Evolutionary conservation across 139 green algal genomes (phyloP).

Genomic region (Coelastrella sp.): DNA sequence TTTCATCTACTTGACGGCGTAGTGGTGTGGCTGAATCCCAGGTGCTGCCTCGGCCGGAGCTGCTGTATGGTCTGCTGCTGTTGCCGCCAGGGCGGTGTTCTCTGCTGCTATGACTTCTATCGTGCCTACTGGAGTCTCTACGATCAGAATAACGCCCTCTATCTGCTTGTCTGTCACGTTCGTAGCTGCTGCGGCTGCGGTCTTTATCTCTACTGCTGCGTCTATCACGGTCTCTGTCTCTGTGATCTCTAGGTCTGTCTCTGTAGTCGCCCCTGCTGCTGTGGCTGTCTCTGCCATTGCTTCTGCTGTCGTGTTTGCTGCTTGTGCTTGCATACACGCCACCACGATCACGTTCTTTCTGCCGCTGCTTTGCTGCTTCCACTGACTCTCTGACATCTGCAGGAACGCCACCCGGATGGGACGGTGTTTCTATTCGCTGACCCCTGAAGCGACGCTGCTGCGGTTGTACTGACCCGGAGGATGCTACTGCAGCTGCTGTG

Average conservation of each 20-base stretch:
- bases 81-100: conserved; percentile 18
- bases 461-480: not conserved
- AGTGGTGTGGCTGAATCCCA: conserved; percentile 55
- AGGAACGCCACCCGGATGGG: conserved; percentile 71
- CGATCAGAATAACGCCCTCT: not conserved
- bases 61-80: conserved; percentile 54
- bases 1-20: conserved; percentile 30
- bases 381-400: conserved; percentile 40
- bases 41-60: conserved; percentile 14
- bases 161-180: conserved; percentile 19
- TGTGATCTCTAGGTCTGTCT: too few species aligned
- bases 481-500: not conserved
- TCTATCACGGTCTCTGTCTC: not conserved
- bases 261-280: conserved; percentile 24
- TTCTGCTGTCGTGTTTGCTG: not conserved
- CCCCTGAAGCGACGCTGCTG: conserved; percentile 74
- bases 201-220: conserved; percentile 23
- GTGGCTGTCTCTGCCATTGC: too few species aligned
- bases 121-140: not conserved
- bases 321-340: conserved; percentile 58
- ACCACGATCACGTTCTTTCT: conserved; percentile 43
- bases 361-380: conserved; percentile 44
- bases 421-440: conserved; percentile 84
- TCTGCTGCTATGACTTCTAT: not conserved
- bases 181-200: not conserved